Evolutionary conservation across 148 eudicot species (phyloP), one percentile per base, ranked within the genome.

Genomic region (Persicaria tinctoria): DNA sequence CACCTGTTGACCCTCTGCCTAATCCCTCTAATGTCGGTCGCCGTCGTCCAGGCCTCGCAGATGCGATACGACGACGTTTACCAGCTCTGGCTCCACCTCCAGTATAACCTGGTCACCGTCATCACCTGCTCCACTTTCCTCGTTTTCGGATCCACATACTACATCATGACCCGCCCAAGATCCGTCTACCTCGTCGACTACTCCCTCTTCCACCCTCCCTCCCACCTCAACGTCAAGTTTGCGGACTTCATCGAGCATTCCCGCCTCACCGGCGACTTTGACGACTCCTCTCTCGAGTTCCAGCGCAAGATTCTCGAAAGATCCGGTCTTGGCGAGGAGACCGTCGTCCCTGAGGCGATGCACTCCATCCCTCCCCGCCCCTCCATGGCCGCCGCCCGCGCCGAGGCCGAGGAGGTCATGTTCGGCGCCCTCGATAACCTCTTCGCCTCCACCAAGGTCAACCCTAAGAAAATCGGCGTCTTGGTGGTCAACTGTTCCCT

Each of bases 311-410:
- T 89, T 5, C 79, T 89, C 2, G 84, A 85, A 62, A 79, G 92
- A 20, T 83, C 92, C 1, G 92, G 92, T 0, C 77, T 89, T 41
- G 90, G 92, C 0, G 86, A 86, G 20, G 87, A 89, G 12, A 89
- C 92, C 8, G 86, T 82, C 0, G 79, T 86, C 0, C 90, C 92
- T 2, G 83, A 66, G 14, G 79, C 84, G 8, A 77, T 89, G 92
- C 88, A 83, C 55, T 66, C 32, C 1, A 55, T 86, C 3, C 92
- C 92, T 0, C 92, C 92, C 0, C 79, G 80, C 2, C 88, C 88
- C 3, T 73, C 90, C 1, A 89, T 89, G 88, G 77, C 80, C 38
- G 87, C 88, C 4, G 92, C 92, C 3, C 27, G 92, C 9, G 79
- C 79, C 38, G 92, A 89, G 51, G 84, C 90, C 0, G 92, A 89